Evolutionary conservation across 2,329 filamentous ascomycete species (phyloP), one percentile per base, ranked within the genome.

Genomic region (Teratosphaeria viscida): DNA sequence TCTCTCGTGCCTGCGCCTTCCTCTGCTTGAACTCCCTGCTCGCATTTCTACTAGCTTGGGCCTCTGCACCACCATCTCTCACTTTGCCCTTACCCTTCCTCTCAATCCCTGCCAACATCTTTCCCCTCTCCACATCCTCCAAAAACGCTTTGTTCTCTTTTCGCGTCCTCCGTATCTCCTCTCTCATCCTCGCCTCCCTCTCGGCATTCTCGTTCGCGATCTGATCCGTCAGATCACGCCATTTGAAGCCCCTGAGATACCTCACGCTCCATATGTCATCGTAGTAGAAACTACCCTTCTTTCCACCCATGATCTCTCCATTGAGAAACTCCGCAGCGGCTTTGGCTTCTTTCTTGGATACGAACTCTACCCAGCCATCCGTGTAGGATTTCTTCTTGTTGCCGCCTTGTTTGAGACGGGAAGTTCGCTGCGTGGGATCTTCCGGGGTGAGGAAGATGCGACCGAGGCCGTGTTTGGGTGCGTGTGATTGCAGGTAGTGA

Each of bases 341-440:
- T 72, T 92, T 90, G 39, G 90, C 90, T 63, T 92, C 85, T 63
- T 81, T 81, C 74, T 94, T 94, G 63, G 81, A 80, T 39, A 84
- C 73, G 68, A 92, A 95, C 72, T 95, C 90, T 32, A 94, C 84
- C 90, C 90, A 95, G 54, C 90, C 90, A 73, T 95, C 90, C 3
- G 84, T 86, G 75, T 85, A 94, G n/a, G 83, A 83, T 61, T 85
- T 83, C 74, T 91, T 90, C 77, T 91, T 91, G 76, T 92, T 94
- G 60, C 90, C 90, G 56, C 90, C 90, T 56, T 80, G 81, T 58
- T 82, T 81, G 12, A 91, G 80, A 34, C 90, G 85, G 29, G 84
- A 81, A 7, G 82, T 77, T 66, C 89, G 87, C 5, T 82, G 79
- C 3, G 81, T 73, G 0, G 85, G 81, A 69, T 90, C 85, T 74